Evolutionary conservation across 2,329 filamentous ascomycete species (phyloP), one percentile per base, ranked within the genome.

Genomic region (Nothophoma quercina): DNA sequence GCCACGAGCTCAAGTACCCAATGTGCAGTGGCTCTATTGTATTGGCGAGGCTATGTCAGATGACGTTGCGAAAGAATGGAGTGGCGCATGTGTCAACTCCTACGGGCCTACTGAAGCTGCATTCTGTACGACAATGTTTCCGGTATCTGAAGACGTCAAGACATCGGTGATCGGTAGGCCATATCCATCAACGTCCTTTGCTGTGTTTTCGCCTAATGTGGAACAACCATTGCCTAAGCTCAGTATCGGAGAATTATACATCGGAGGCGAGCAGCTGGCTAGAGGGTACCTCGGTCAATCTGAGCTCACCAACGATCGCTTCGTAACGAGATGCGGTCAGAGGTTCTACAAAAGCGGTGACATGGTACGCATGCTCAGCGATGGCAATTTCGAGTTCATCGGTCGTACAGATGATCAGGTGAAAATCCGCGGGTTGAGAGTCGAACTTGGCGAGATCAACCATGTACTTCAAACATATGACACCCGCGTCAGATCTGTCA

Each of bases 231-330:
- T 78, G 19, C 76, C 77, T n/a, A 40, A 72, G 1, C 67, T 78
- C 44, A 72, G 73, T 9, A 58, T 71, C 6, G 78, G 78, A 7
- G 79, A 81, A 59, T 64, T 81, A 12, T 78, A 75, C 36, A 77
- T 81, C 38, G 76, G 76, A 32, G 79, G 79, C 9, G 66, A 73
- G 8, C 78, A 80, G 56, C 63, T 81, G 4, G 78, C 78, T 15
- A 65, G 75, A 30, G 78, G 75, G 10, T 81, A 81, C 46, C 64
- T 77, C 46, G 67, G 74, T 30, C 74, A 72, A 16, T 6, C 59
- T 7, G 54, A 64, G 33, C 64, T 75, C 7, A 74, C 70, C 2
- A 50, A 59, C 4, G 60, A 72, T 5, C 62, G 56, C 23, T 76
- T 76, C 32, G 59, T 75, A 7, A 45, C 50, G 7, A 58, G 56